A percentile compares a stretch with the other conserved stretches of the same genome.
phyloP scores from a whole-genome alignment of 768 basidiomycete genomes.

The Chalciporus pseudorubinellus region DNA sequence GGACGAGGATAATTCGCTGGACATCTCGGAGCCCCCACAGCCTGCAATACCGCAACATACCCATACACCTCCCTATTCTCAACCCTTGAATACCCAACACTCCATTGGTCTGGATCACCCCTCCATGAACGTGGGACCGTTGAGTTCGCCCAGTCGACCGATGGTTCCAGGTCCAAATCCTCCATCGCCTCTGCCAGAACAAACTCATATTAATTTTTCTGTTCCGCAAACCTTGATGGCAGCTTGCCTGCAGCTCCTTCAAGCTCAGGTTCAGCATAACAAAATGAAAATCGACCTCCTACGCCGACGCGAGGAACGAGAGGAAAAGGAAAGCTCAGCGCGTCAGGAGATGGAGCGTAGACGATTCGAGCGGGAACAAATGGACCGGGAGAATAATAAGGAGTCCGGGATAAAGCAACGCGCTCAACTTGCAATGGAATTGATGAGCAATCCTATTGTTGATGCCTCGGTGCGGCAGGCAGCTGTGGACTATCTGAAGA shows the following conservation, averaged over 20 bases:
- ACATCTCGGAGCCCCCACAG: conserved; percentile 36
- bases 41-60: conserved; percentile 29
- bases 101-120: conserved; percentile 16
- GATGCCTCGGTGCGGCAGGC: conserved; percentile 63
- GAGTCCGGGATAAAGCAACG: conserved; percentile 58
- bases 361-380: conserved; percentile 54
- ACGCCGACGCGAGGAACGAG: conserved; percentile 65
- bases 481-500: conserved; percentile 71
- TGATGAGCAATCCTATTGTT: conserved; percentile 56
- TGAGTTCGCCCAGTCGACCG: conserved; percentile 17
- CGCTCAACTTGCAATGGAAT: conserved; percentile 62
- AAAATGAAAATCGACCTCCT: conserved; percentile 71
- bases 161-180: conserved; percentile 6
- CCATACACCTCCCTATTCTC: conserved; percentile 23
- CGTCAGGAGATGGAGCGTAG: conserved; percentile 53
- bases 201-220: conserved; percentile 45
- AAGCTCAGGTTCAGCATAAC: conserved; percentile 65
- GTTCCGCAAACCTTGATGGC: conserved; percentile 57
- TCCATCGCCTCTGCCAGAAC: conserved; percentile 33
- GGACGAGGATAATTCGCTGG: conserved; percentile 50
- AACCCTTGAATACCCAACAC: conserved; percentile 10
- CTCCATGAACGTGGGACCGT: conserved; percentile 18
- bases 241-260: conserved; percentile 58
- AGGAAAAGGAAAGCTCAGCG: conserved; percentile 53
- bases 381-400: conserved; percentile 53